A percentile compares a stretch with the other conserved stretches of the same genome.
These are phyloP conservation scores for Wallacemonas sp. DNA, from an alignment of 208 protist species.

Conservation along the genomic window DNA sequence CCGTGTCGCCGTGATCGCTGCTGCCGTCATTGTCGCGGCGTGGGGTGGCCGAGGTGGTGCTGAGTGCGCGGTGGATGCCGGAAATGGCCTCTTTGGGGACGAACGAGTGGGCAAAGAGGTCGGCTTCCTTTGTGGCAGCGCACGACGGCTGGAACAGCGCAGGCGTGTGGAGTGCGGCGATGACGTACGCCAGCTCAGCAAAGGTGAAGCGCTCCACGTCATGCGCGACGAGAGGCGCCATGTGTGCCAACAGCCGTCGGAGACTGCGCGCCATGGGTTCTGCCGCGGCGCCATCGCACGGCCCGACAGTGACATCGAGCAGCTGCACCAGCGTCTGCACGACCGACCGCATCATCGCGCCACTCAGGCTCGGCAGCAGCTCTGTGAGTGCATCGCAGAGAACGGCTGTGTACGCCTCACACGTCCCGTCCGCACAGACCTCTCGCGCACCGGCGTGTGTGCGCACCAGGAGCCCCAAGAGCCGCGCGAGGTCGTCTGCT, in stretches of 20 bases:
- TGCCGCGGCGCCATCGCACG: too few relatives aligned
- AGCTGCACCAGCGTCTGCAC: slow-evolving; percentile 15
- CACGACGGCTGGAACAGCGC: neutral
- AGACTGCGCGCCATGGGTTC: too few relatives aligned
- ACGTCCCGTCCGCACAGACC: neutral
- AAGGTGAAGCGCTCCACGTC: slow-evolving; percentile 33
- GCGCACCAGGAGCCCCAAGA: neutral
- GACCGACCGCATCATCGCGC: slow-evolving; percentile 11
- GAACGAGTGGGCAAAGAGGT: neutral
- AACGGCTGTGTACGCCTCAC: neutral
- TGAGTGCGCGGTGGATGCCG: neutral
- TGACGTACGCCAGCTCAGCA: neutral
- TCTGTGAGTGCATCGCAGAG: slow-evolving; percentile 16
- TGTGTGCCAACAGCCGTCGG: slow-evolving; percentile 24
- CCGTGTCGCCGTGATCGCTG: neutral
- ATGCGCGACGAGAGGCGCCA: slow-evolving; percentile 31
- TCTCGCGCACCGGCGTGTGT: neutral
- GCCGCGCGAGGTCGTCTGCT: neutral
- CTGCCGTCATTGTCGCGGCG: neutral
- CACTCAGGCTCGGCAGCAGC: slow-evolving; percentile 23
- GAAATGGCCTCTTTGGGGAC: neutral
- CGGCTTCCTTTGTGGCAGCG: neutral
- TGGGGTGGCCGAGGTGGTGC: neutral
- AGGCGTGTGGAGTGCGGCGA: neutral
- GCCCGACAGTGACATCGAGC: too few relatives aligned